Evolutionary conservation across 192 early-diverging fungal species (phyloP), one percentile per base, ranked within the genome.

Genomic region (Coemansia sp.): DNA sequence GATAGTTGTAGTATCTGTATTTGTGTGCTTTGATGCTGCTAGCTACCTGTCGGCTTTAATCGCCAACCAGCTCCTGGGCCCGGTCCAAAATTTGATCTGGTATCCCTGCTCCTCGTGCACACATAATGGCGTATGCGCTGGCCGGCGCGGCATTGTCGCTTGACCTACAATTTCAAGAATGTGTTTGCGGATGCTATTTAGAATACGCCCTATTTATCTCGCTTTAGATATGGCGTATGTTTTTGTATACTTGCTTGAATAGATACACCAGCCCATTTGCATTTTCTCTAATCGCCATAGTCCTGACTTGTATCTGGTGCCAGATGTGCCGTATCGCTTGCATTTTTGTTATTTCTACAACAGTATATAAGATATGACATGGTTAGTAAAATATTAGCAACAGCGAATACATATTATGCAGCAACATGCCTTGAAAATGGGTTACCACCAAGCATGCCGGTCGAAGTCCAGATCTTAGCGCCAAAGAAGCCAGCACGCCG

Each of bases 401-500:
- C 21, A 8, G 15, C n/a, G 31, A 5, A 48, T 21, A 20, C 37
- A 37, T n/a, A 37, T 2, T 23, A 42, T 11, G 25, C 38, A 25
- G 36, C 38, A 12, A 12, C 48, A 44, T 84, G 88, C 88, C 90
- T 69, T 96, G 93, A 64, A 94, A 98, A 68, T 98, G 95, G 0
- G 95, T 98, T 6, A 88, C 87, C 0, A 89, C 88, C 25, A 95
- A 21, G 0, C 94, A 72, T 21, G 82, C 84, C 34, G 94, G 93
- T 19, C 85, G 88, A 7, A 76, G 60, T 3, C 60, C 46, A 5
- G 59, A 67, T 3, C 73, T 74, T 9, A 58, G 60, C 17, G 82
- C 52, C 57, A 95, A 84, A 15, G 85, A 46, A 28, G 87, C 83
- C 17, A 96, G 59, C 0, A 87, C 78, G 1, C 87, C 89, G 57